Conservation (phyloP, 495 filamentous ascomycete genomes). For the Letharia columbiana region DNA sequence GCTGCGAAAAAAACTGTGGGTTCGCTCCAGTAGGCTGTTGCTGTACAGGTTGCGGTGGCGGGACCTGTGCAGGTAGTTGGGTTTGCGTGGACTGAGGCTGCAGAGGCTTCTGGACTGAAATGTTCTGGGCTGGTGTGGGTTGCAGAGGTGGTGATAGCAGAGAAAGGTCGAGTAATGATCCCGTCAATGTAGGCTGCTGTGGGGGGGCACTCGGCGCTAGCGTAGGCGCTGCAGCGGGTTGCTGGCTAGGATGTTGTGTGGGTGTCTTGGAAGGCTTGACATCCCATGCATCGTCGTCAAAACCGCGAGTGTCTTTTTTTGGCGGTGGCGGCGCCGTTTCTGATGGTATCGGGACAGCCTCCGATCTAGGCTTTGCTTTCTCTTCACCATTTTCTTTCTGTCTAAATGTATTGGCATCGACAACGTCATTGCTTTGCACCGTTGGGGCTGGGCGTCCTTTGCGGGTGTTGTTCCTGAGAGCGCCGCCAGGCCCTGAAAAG, state of each 20-base stretch:
- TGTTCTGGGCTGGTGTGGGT: slow-evolving; percentile 53
- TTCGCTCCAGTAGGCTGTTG: slow-evolving; percentile 41
- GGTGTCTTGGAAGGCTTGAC: slow-evolving; percentile 78
- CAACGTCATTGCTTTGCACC: slow-evolving; percentile 72
- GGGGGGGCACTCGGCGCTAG: slow-evolving; percentile 27
- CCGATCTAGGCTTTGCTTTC: slow-evolving; percentile 38
- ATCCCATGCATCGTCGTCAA: slow-evolving; percentile 97
- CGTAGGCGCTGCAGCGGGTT: slow-evolving; percentile 22
- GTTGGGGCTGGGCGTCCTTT: slow-evolving; percentile 82
- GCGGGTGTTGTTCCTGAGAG: slow-evolving; percentile 86
- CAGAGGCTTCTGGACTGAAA: slow-evolving; percentile 37
- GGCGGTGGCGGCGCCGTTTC: slow-evolving; percentile 39
- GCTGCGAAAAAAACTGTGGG: slow-evolving; percentile 36
- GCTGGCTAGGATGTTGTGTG: slow-evolving; percentile 28
- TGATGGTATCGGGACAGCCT: slow-evolving; percentile 36
- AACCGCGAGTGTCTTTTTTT: slow-evolving; percentile 48
- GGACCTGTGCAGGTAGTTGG: slow-evolving; percentile 39
- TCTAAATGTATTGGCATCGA: slow-evolving; percentile 80
- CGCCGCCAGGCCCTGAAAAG: slow-evolving; percentile 85
- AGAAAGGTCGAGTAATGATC: slow-evolving; percentile 71
- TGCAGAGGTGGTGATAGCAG: slow-evolving; percentile 66
- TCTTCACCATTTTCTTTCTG: slow-evolving; percentile 40
- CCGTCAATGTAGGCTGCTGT: slow-evolving; percentile 50
- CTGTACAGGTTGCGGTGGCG: slow-evolving; percentile 32
- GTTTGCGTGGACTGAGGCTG: slow-evolving; percentile 34